These are phyloP conservation scores for Podochytrium sp. DNA, from an alignment of 192 early-diverging fungal species.

Conservation along the genomic window DNA sequence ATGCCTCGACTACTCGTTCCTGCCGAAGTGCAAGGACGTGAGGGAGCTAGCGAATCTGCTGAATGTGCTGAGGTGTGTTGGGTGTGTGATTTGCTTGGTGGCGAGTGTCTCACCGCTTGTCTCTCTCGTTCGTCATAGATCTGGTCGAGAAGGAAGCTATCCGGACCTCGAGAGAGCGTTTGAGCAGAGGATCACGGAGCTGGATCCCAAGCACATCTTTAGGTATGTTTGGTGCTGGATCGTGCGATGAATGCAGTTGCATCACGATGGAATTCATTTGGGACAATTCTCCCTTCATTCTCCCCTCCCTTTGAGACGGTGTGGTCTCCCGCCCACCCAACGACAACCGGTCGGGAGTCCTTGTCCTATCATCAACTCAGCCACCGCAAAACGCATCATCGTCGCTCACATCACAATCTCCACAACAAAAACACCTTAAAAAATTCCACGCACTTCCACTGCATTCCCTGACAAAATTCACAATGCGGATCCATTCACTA, in stretches of 20 bases:
- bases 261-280: neutral
- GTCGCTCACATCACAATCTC: neutral
- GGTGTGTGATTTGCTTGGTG: neutral
- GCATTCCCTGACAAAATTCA: neutral
- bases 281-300: neutral
- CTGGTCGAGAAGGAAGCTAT: constrained; percentile 40
- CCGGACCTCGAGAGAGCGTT: constrained; percentile 40
- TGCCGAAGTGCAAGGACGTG: neutral
- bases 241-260: too few species aligned
- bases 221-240: too few species aligned
- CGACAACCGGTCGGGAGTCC: too few species aligned
- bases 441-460: constrained; percentile 11
- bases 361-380: too few species aligned
- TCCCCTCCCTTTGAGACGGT: neutral
- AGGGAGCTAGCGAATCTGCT: constrained; percentile 10
- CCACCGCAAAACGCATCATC: neutral
- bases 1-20: constrained; percentile 20
- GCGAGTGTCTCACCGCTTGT: neutral
- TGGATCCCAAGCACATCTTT: constrained; percentile 11
- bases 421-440: neutral
- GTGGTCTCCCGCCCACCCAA: neutral
- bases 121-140: constrained; percentile 9
- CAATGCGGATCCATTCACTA: neutral
- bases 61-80: constrained; percentile 4
- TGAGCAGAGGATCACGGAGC: constrained; percentile 11